Evolutionary conservation across 2,329 filamentous ascomycete genomes (phyloP).

Genomic region (Colletotrichum lupini): DNA sequence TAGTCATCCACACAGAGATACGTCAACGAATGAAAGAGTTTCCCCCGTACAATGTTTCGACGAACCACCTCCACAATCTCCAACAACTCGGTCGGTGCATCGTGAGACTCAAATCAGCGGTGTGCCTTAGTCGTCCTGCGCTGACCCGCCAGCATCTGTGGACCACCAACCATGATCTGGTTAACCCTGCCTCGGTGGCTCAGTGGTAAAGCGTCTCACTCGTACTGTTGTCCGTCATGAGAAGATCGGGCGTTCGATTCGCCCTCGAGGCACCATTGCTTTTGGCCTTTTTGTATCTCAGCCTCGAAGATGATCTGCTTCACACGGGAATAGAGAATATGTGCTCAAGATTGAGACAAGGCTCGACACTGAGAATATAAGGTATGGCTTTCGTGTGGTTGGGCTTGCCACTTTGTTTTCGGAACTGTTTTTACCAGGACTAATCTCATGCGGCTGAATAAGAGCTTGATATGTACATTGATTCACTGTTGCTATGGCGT

Average conservation of each 20-base stretch:
- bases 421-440: too few relatives aligned
- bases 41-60: not conserved
- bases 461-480: too few relatives aligned
- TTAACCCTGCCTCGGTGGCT: conserved; percentile 11
- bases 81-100: not conserved
- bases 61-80: not conserved
- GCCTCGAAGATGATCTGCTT: too few relatives aligned
- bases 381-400: too few relatives aligned
- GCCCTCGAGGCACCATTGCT: conserved; percentile 24
- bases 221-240: conserved; percentile 16
- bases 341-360: too few relatives aligned
- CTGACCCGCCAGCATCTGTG: not conserved
- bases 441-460: too few relatives aligned
- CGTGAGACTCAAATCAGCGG: not conserved
- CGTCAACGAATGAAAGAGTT: not conserved
- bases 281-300: not conserved
- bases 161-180: not conserved
- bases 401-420: too few relatives aligned
- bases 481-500: too few relatives aligned
- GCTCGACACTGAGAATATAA: too few relatives aligned
- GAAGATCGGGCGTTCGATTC: conserved; percentile 34
- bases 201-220: conserved; percentile 34
- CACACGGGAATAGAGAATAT: too few relatives aligned
- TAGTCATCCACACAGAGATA: not conserved
- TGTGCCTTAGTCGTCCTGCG: not conserved